Base-by-base conservation (phyloP, 106 monocot genomes). In the Gastrodia elata region DNA sequence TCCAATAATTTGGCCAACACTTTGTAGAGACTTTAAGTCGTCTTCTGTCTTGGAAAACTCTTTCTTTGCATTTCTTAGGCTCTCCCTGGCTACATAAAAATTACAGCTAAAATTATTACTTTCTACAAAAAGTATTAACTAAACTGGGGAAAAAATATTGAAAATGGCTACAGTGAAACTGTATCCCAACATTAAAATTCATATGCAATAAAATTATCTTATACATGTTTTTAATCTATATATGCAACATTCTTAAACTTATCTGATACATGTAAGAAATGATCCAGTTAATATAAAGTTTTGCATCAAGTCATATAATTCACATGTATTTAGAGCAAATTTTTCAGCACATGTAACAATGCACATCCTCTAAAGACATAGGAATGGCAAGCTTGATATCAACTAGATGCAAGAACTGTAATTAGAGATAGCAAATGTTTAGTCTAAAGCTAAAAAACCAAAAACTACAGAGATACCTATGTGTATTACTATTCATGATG, bases 31-130 rank as follows among this genome's bases (percentile, higher is more conserved):
- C 75, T 90, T 90, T 76, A 90, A 74, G 65, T 90, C 90, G 77
- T 90, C 90, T 77, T 90, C 90, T 71, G 90, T 90, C 74, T 90
- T 90, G 16, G 79, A 77, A 80, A 84, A 90, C 24, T 90, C 90
- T 57, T 87, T 90, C 76, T 84, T 86, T 59, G 82, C 74, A 24
- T 70, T 38, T 68, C 84, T 80, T 71, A 90, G 65, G 42, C 25
- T 80, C 24, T 90, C 90, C 65, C 78, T 90, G 5, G 70, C 90
- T 90, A 73, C 77, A 82, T 39, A 69, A 7, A 40, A 39, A 39
- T 69, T 39, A 39, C 39, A 69, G 41, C 5, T 39, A 9, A 69
- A 69, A 67, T 38, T 18, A n/a, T 38, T 67, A 65, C 20, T 61
- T 61, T n/a, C 15, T 20, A 35, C 35, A 28, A n/a, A 36, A 35